A percentile compares a stretch with the other conserved stretches of the same genome.
phyloP scores from a whole-genome alignment of 2,329 filamentous ascomycete species.

The Endothia cerciana region DNA sequence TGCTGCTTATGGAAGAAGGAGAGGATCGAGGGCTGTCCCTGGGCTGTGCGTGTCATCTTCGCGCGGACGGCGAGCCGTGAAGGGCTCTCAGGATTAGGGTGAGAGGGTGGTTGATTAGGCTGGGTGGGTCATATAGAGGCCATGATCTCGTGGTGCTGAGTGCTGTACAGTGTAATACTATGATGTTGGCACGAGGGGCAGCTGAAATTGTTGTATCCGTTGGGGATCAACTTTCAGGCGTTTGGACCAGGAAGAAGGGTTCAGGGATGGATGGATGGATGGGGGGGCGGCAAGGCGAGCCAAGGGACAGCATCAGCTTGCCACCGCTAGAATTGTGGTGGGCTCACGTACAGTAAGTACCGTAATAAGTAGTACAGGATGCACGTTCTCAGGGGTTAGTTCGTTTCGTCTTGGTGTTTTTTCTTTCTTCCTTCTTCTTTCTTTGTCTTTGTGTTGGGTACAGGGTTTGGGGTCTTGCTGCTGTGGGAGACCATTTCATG shows the following conservation, averaged over 20 bases:
- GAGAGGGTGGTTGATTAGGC: not conserved
- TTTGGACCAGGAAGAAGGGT: too few species aligned
- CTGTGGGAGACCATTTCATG: not conserved
- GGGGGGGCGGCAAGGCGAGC: not conserved
- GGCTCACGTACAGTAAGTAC: too few species aligned
- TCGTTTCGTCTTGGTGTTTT: too few species aligned
- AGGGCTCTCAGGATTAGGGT: not conserved
- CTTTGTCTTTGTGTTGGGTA: not conserved
- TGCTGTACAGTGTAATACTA: not conserved
- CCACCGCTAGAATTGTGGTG: too few species aligned
- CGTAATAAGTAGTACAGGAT: not conserved
- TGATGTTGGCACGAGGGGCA: constrained; percentile 7
- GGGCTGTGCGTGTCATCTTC: constrained; percentile 4
- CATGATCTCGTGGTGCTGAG: constrained; percentile 2
- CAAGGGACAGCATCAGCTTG: not conserved
- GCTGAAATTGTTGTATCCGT: not conserved
- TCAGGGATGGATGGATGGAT: constrained; percentile 7
- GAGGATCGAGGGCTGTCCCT: constrained; percentile 54
- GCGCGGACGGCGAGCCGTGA: not conserved
- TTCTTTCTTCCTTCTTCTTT: not conserved
- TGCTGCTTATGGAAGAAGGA: constrained; percentile 59
- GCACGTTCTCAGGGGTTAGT: not conserved
- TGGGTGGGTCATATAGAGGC: constrained; percentile 16
- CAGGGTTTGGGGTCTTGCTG: not conserved
- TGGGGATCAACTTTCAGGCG: too few species aligned